A percentile compares a stretch with the other conserved stretches of the same genome.
phyloP scores from a whole-genome alignment of 345 rosid genomes.

The Aurinia saxatilis region DNA sequence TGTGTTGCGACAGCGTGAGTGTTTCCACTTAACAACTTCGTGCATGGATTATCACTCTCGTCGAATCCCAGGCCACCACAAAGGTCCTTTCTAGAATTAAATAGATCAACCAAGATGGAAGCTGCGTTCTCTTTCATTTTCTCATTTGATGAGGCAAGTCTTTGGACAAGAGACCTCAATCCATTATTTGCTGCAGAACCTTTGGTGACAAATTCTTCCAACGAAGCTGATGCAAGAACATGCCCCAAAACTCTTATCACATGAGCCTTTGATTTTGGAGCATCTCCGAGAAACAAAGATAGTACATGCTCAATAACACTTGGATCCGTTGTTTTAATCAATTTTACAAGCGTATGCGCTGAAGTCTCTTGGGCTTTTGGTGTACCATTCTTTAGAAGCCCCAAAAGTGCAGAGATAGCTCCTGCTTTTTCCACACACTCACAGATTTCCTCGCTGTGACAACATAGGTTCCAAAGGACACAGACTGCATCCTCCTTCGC shows the following conservation, averaged over 20 bases:
- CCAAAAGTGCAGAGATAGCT: slow-evolving; percentile 62
- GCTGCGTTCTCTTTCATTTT: slow-evolving; percentile 78
- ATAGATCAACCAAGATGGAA: slow-evolving; percentile 76
- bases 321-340: slow-evolving; percentile 61
- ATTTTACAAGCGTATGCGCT: slow-evolving; percentile 53
- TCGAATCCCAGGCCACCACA: slow-evolving; percentile 71
- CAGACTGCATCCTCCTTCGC: slow-evolving; percentile 74
- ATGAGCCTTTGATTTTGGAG: slow-evolving; percentile 56
- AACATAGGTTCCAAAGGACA: slow-evolving; percentile 66
- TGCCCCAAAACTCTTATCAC: slow-evolving; percentile 74
- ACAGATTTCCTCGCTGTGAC: slow-evolving; percentile 80
- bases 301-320: slow-evolving; percentile 69
- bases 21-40: slow-evolving; percentile 68
- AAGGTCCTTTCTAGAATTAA: slow-evolving; percentile 62
- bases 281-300: slow-evolving; percentile 65
- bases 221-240: slow-evolving; percentile 60
- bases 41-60: slow-evolving; percentile 63
- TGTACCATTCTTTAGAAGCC: slow-evolving; percentile 66
- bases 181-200: slow-evolving; percentile 92
- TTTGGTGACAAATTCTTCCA: slow-evolving; percentile 45
- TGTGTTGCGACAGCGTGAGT: slow-evolving; percentile 73
- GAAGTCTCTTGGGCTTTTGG: slow-evolving; percentile 65
- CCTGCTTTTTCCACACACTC: slow-evolving; percentile 88
- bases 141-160: slow-evolving; percentile 65
- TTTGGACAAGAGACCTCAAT: slow-evolving; percentile 63